Conservation (phyloP, 306 rosid genomes). For the Begonia peltatifolia region DNA sequence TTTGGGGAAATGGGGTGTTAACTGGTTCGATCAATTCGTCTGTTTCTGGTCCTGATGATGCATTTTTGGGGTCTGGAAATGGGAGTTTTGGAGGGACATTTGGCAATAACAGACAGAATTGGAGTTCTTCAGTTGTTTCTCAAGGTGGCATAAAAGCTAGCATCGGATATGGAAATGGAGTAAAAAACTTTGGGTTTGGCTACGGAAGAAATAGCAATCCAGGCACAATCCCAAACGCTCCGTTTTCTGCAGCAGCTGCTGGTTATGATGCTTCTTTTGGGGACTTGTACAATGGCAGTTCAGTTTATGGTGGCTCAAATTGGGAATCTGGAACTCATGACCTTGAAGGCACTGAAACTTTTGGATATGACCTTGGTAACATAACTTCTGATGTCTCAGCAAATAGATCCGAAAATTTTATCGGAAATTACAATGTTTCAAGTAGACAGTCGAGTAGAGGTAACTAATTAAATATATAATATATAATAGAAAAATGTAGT, state of each 20-base stretch:
- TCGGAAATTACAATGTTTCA: conserved; percentile 58
- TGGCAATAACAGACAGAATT: conserved; percentile 46
- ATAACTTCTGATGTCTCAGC: conserved; percentile 50
- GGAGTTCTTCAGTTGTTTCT: conserved; percentile 42
- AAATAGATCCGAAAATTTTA: conserved; percentile 51
- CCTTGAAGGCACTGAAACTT: conserved; percentile 59
- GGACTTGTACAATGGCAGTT: conserved; percentile 47
- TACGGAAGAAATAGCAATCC: conserved; percentile 62
- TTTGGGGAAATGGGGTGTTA: conserved; percentile 75
- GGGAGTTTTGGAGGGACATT: conserved; percentile 17
- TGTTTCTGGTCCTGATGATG: conserved; percentile 22
- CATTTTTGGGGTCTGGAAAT: conserved; percentile 28
- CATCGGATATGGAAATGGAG: conserved; percentile 59
- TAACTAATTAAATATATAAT: conserved; percentile 19
- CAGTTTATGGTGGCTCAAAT: conserved; percentile 48
- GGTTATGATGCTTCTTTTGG: conserved; percentile 69
- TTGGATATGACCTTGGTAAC: conserved; percentile 53
- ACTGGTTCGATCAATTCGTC: conserved; percentile 31
- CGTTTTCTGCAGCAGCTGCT: conserved; percentile 39
- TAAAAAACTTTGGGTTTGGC: conserved; percentile 48
- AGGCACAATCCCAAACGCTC: conserved; percentile 29
- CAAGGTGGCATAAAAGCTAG: conserved; percentile 51
- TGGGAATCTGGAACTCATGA: conserved; percentile 74
- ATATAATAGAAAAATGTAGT: not conserved
- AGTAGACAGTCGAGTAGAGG: conserved; percentile 89